Conservation (phyloP, 108 stramenopile species). For the Poteriospumella lacustris region DNA sequence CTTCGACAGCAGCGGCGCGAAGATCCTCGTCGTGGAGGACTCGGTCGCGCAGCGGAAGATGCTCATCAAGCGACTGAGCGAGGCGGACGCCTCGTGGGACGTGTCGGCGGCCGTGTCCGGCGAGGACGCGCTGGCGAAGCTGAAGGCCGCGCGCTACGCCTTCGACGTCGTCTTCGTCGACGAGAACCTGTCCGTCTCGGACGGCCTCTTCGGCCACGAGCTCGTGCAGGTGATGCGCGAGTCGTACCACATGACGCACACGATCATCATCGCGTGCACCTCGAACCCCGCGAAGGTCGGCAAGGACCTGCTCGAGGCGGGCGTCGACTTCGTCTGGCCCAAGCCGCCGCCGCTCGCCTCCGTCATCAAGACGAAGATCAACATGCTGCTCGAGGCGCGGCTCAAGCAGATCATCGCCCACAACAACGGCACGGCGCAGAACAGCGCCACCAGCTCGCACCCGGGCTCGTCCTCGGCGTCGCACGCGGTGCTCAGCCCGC, state of each 20-base stretch:
- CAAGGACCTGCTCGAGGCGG: neutral
- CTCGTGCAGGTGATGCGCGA: constrained; percentile 3
- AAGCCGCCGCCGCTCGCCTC: neutral
- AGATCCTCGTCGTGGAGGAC: constrained; percentile 21
- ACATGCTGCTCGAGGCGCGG: neutral
- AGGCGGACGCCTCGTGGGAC: constrained; percentile 12
- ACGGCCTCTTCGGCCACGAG: constrained; percentile 20
- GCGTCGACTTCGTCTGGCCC: neutral
- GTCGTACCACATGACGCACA: neutral
- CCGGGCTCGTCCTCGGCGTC: too few relatives aligned
- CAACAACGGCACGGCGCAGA: too few relatives aligned
- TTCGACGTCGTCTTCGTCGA: constrained; percentile 28
- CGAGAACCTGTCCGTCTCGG: constrained; percentile 1
- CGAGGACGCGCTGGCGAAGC: constrained; percentile 5
- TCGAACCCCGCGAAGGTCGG: neutral
- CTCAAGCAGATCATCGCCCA: too few relatives aligned
- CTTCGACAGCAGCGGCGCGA: neutral
- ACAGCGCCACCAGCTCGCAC: too few relatives aligned
- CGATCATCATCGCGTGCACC: constrained; percentile 23
- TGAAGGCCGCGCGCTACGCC: neutral
- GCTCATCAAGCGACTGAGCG: neutral
- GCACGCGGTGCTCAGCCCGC: too few relatives aligned
- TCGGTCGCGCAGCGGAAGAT: constrained; percentile 3
- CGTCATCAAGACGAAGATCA: neutral
- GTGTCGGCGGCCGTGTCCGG: neutral